phyloP scores from a whole-genome alignment of 2,329 filamentous ascomycete species.

The Aureobasidium sp. region DNA sequence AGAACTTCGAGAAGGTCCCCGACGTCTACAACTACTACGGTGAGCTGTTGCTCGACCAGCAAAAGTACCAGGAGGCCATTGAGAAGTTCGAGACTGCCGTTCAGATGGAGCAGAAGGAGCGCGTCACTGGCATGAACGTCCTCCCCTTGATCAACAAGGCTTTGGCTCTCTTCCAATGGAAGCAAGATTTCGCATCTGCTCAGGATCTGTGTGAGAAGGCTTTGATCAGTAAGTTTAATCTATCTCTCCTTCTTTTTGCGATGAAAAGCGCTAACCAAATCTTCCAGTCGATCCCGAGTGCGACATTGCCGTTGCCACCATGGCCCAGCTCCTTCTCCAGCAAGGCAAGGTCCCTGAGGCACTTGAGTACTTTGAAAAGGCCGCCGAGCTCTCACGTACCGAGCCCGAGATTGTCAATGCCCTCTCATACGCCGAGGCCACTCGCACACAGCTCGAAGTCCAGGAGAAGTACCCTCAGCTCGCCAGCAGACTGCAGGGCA shows the following conservation, averaged over 20 bases:
- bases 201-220: conserved; percentile 97
- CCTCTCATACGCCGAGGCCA: conserved; percentile 93
- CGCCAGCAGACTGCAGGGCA: conserved; percentile 39
- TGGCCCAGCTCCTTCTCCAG: conserved; percentile 94
- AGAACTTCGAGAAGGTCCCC: conserved; percentile 94
- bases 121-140: conserved; percentile 95
- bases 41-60: conserved; percentile 91
- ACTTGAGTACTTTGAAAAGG: conserved; percentile 93
- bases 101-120: conserved; percentile 92
- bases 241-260: not conserved
- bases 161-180: conserved; percentile 94
- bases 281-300: conserved; percentile 86
- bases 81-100: conserved; percentile 98
- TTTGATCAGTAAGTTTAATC: conserved; percentile 67
- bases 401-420: conserved; percentile 96
- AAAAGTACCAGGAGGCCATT: conserved; percentile 90
- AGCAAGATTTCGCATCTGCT: conserved; percentile 89
- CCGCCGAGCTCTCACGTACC: conserved; percentile 87
- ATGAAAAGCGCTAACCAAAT: conserved; percentile 29
- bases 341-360: conserved; percentile 96
- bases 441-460: conserved; percentile 82
- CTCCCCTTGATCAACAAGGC: conserved; percentile 98
- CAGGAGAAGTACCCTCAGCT: conserved; percentile 50
- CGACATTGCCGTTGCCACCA: conserved; percentile 96
- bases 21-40: conserved; percentile 99